Conservation (phyloP, 768 basidiomycete species). For the Termitomyces sp. region DNA sequence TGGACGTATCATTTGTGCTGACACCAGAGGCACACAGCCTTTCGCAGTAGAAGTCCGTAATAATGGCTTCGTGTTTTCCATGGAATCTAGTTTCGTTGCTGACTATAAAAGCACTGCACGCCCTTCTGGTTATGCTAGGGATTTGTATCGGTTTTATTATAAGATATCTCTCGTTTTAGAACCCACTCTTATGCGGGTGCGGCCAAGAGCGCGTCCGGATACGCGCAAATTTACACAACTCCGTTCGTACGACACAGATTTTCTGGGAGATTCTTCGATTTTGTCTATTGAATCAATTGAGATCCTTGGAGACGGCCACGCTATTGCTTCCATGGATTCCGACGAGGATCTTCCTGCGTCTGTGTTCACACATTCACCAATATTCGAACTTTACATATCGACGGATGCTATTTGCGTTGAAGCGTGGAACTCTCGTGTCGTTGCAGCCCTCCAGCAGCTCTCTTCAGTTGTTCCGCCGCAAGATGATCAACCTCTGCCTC, state of each 20-base stretch:
- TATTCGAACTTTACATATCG: constrained; percentile 41
- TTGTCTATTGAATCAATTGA: constrained; percentile 57
- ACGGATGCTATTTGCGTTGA: constrained; percentile 60
- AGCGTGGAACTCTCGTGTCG: constrained; percentile 58
- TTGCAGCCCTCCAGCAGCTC: constrained; percentile 49
- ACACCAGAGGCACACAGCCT: constrained; percentile 31
- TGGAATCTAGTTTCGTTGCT: constrained; percentile 35
- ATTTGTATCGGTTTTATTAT: constrained; percentile 41
- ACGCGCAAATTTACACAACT: constrained; percentile 20
- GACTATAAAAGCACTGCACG: constrained; percentile 18
- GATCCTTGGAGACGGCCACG: constrained; percentile 34
- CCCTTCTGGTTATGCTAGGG: constrained; percentile 27
- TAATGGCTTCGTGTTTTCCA: constrained; percentile 41
- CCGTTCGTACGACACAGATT: constrained; percentile 29
- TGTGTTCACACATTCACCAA: constrained; percentile 36
- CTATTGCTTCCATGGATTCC: constrained; percentile 46
- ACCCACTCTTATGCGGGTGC: constrained; percentile 51
- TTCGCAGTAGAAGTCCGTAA: constrained; percentile 53
- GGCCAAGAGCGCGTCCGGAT: constrained; percentile 26
- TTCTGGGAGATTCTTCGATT: constrained; percentile 42
- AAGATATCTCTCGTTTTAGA: constrained; percentile 36
- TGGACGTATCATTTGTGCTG: constrained; percentile 46
- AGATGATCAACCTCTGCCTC: constrained; percentile 2
- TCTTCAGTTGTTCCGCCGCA: constrained; percentile 30
- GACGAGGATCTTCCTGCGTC: constrained; percentile 33